Base-by-base conservation (phyloP, 179 eudicot genomes). In the Spergularia azorica region DNA sequence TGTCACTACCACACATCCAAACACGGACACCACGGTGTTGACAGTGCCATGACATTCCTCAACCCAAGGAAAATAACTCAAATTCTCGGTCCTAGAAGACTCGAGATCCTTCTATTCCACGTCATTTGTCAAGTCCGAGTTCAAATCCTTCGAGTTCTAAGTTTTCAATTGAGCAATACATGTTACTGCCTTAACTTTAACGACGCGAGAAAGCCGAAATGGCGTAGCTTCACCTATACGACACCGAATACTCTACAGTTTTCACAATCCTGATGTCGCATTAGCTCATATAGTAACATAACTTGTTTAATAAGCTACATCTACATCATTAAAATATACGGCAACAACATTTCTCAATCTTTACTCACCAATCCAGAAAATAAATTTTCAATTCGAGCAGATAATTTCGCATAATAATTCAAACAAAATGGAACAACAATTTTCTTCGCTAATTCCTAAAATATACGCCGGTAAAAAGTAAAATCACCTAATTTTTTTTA, bases 41-140 rank as follows among this genome's bases (percentile, higher is more conserved):
- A 61, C 21, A 65, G 17, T 41, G 70, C 21, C 11, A 65, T 16
- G 51, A 65, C 67, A 15, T 65, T 65, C 70, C 51, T 39, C 51
- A 14, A 65, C 54, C 48, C 5, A 1, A 65, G n/a, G 21, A 11
- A 0, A 43, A 39, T 3, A 15, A 41, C 52, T 39, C 52, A 65
- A 39, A 15, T 65, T 7, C 10, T 61, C 16, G 21, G 14, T 61
- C 39, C 32, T 61, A 61, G 3, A 20, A 61, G 0, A 0, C 32
- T 10, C 15, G 3, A 1, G 15, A 61, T 4, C 39, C 64, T 61
- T 61, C 16, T 61, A 61, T 21, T 61, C 11, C 64, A 12, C 7
- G 21, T 20, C 38, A 20, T 18, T 61, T 21, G 64, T 9, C 64
- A 20, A 61, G 64, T 60, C 7, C 4, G 10, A 17, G 4, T 59